Conservation (phyloP, 257 asterid genomes). For the Solanum rostratum region DNA sequence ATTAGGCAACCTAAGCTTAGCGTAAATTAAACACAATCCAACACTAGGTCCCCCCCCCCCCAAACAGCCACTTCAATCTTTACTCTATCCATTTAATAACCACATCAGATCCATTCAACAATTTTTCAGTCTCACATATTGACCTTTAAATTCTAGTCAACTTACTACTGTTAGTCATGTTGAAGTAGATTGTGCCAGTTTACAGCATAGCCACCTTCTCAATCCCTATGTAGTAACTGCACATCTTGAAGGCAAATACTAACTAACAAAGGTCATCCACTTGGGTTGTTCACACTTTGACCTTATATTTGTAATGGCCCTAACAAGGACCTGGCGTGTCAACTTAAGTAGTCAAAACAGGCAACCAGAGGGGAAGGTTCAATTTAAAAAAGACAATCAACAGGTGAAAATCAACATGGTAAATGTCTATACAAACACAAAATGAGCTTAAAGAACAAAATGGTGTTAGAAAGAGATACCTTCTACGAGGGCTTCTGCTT, state of each 20-base stretch:
- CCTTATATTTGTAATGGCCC: not conserved
- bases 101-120: not conserved
- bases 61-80: not conserved
- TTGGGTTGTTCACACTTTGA: not conserved
- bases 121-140: not conserved
- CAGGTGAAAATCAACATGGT: not conserved
- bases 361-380: not conserved
- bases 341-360: not conserved
- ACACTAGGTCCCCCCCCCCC: not conserved
- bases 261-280: not conserved
- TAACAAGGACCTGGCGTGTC: not conserved
- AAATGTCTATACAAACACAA: not conserved
- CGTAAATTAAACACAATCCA: not conserved
- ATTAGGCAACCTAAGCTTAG: not conserved
- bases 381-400: not conserved
- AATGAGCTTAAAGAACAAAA: not conserved
- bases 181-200: not conserved
- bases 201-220: not conserved
- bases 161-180: not conserved
- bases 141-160: not conserved
- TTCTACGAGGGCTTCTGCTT: slow-evolving; percentile 90
- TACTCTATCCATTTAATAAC: not conserved
- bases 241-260: not conserved
- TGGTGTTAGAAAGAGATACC: slow-evolving; percentile 19
- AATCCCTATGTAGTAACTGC: not conserved